Conservation (phyloP, 2,329 filamentous ascomycete genomes). For the Periconia macrospinosa region DNA sequence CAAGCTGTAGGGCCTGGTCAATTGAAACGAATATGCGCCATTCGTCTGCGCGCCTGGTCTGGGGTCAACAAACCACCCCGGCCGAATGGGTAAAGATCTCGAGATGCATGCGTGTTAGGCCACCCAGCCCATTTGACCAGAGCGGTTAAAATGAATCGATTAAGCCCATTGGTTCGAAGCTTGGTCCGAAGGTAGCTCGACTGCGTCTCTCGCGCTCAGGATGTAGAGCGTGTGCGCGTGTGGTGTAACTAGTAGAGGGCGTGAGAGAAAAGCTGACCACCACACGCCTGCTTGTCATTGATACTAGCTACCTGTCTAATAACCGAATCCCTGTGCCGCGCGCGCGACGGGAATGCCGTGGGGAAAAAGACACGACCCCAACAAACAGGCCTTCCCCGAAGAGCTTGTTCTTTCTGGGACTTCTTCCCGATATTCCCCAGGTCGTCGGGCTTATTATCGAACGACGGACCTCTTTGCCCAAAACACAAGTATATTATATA, state of each 20-base stretch:
- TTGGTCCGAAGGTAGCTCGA: too few relatives aligned
- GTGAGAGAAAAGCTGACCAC: not conserved
- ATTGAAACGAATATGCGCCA: slow-evolving; percentile 10
- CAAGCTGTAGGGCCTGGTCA: slow-evolving; percentile 1
- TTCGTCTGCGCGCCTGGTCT: slow-evolving; percentile 4
- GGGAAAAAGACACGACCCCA: not conserved
- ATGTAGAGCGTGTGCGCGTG: not conserved
- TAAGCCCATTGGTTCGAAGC: slow-evolving; percentile 16
- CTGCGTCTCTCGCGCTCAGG: not conserved
- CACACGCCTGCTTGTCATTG: not conserved
- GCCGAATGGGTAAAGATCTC: slow-evolving; percentile 3
- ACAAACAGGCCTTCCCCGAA: too few relatives aligned
- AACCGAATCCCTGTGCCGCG: not conserved
- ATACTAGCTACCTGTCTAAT: too few relatives aligned
- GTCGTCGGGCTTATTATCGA: too few relatives aligned
- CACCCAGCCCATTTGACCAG: slow-evolving; percentile 4
- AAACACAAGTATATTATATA: not conserved
- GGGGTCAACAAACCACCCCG: slow-evolving; percentile 5
- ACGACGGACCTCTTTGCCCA: not conserved
- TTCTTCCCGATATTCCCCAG: not conserved
- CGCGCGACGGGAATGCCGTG: not conserved
- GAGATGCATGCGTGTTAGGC: slow-evolving; percentile 7
- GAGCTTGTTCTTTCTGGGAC: not conserved
- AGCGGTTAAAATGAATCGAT: slow-evolving; percentile 19
- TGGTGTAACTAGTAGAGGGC: too few relatives aligned